Base-by-base conservation (phyloP, 2,329 filamentous ascomycete species). In the Pestalotiopsis fici region DNA sequence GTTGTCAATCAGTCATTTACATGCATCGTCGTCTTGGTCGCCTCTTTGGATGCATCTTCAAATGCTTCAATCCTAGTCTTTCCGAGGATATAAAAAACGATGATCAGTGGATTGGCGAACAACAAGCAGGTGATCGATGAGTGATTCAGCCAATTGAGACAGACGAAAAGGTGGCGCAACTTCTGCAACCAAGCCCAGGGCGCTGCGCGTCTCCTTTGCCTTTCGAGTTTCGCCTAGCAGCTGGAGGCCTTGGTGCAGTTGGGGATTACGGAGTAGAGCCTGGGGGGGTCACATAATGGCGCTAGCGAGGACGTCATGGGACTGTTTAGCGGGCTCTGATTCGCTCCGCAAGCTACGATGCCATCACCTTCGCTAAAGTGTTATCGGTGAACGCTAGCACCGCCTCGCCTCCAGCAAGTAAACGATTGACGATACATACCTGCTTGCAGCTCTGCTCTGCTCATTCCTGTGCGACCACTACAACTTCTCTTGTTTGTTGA, bases 231-330 rank as follows among this genome's bases (percentile, higher is more conserved):
- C 13, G 39, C 39, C 39, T 37, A 13, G 13, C 35, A 37, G n/a
- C n/a, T n/a, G 47, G 47, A 35, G 31, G 31, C 31, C 31, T 35
- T 35, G 7, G 7, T 6, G 31, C 31, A 6, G 31, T 35, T 35
- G 47, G 3, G 18, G 18, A 13, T 54, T 54, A 23, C 18, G 15
- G 18, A 23, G 15, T n/a, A 15, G n/a, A 31, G 55, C 23, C 55
- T 57, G 55, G 23, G 37, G 23, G 39, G 18, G 12, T 5, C 13
- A 21, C 21, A 25, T 47, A 23, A 37, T 37, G 59, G 35, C 27
- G 55, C 55, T 27, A 57, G 55, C 55, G 55, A 60, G 57, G 56
- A 62, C 37, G 59, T 62, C 59, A 62, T 62, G 59, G 59, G 59
- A 62, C 37, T 37, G n/a, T 12, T 25, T 43, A 35, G 35, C 35